Evolutionary conservation across 805 yeast species (phyloP), one percentile per base, ranked within the genome.

Genomic region (Saturnispora saitoi): DNA sequence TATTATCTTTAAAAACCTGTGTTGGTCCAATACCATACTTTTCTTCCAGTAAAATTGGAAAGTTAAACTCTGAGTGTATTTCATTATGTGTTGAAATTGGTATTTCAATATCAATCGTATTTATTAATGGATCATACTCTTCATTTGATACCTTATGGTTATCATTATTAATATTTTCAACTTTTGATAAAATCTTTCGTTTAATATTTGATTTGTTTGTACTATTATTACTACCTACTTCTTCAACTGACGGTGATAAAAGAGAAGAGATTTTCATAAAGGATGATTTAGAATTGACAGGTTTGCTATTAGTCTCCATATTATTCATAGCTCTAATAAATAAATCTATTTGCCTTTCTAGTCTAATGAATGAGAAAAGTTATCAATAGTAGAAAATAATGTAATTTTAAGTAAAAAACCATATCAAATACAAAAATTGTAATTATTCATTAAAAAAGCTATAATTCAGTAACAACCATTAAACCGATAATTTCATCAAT

Each of bases 11-110:
- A 71, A 4, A 34, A 34, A 34, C 37, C 45, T 71, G 78, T 14
- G 84, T 78, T 90, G 90, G 56, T 82, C 87, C 48, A 84, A 69
- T 2, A 70, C 95, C 96, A 63, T 87, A 87, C 64, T 85, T 85
- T 44, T 84, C 88, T 59, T 87, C 95, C 4, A 91, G 85, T 47
- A 84, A 65, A 55, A 79, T 77, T 61, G 83, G 64, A 29, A 87
- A 86, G 55, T 87, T 86, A 54, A 86, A 73, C 3, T 84, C 79
- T 1, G 80, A 80, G 56, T 81, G 84, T 0, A 81, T 69, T 42
- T 78, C 76, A 1, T 83, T 83, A 8, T 66, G 64, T 22, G 57
- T 54, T 1, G 58, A 51, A 5, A 65, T 60, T 3, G 79, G 77
- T 3, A 55, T 44, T n/a, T 55, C 56, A 6, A 55, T 47, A 37